Evolutionary conservation across 2,329 filamentous ascomycete genomes (phyloP).

Genomic region (Apiospora arundinis): DNA sequence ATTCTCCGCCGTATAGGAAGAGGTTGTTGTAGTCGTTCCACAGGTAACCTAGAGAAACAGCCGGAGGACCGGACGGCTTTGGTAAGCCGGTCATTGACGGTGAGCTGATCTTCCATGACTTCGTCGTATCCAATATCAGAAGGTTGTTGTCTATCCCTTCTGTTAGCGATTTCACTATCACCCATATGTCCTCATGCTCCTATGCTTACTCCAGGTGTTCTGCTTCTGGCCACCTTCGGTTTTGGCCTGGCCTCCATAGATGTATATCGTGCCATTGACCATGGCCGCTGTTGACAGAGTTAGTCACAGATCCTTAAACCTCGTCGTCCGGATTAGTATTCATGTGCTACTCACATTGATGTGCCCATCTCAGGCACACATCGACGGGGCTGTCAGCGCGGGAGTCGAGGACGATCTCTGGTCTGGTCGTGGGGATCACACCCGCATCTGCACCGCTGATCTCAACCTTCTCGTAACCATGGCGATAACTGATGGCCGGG

Average conservation of each 20-base stretch:
- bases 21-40: constrained; percentile 76
- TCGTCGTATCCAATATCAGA: constrained; percentile 72
- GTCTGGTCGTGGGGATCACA: constrained; percentile 43
- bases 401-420: constrained; percentile 40
- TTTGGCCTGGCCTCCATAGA: constrained; percentile 75
- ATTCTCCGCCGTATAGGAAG: constrained; percentile 78
- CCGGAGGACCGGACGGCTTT: constrained; percentile 71
- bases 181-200: not conserved
- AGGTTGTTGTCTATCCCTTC: constrained; percentile 70
- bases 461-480: constrained; percentile 46
- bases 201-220: constrained; percentile 71
- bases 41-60: constrained; percentile 75
- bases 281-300: constrained; percentile 58
- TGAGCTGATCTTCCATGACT: constrained; percentile 71
- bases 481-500: constrained; percentile 53
- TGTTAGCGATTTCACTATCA: constrained; percentile 21
- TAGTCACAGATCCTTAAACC: not conserved
- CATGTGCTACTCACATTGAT: constrained; percentile 56
- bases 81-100: constrained; percentile 68
- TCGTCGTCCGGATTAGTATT: not conserved
- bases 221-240: constrained; percentile 61
- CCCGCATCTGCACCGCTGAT: constrained; percentile 55
- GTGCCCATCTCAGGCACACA: constrained; percentile 70
- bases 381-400: constrained; percentile 57
- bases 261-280: constrained; percentile 77